These are phyloP conservation scores for Terfezia claveryi DNA, from an alignment of 495 filamentous ascomycete genomes.

Conservation along the genomic window DNA sequence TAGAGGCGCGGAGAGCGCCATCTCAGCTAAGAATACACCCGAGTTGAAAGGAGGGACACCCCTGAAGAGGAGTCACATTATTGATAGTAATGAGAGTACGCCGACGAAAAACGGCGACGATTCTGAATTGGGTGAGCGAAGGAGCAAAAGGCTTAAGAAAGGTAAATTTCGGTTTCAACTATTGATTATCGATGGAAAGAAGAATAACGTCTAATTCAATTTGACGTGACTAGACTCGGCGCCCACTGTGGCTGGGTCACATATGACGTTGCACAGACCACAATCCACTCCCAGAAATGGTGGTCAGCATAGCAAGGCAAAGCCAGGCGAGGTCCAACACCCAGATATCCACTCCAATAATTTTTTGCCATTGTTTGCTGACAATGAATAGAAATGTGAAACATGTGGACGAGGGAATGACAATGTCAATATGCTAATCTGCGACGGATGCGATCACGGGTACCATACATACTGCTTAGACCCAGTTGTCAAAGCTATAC, in stretches of 20 bases:
- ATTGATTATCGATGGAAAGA: constrained; percentile 8
- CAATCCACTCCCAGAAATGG: constrained; percentile 43
- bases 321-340: constrained; percentile 50
- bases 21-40: constrained; percentile 34
- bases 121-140: constrained; percentile 49
- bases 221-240: constrained; percentile 39
- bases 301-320: constrained; percentile 40
- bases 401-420: constrained; percentile 72
- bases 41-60: constrained; percentile 20
- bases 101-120: constrained; percentile 30
- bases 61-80: not conserved
- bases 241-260: constrained; percentile 80
- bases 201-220: not conserved
- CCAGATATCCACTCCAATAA: not conserved
- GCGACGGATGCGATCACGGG: constrained; percentile 76
- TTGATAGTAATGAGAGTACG: constrained; percentile 20
- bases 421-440: constrained; percentile 44
- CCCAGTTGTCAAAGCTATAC: constrained; percentile 52
- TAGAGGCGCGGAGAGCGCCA: constrained; percentile 19
- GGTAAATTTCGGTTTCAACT: constrained; percentile 31
- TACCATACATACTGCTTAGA: constrained; percentile 83
- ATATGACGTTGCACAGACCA: constrained; percentile 85
- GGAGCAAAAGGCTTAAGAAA: constrained; percentile 87
- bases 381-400: constrained; percentile 48
- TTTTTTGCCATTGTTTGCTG: constrained; percentile 3